These are phyloP conservation scores for Pleurotus giganteus DNA, from an alignment of 768 basidiomycete species.

Conservation along the genomic window DNA sequence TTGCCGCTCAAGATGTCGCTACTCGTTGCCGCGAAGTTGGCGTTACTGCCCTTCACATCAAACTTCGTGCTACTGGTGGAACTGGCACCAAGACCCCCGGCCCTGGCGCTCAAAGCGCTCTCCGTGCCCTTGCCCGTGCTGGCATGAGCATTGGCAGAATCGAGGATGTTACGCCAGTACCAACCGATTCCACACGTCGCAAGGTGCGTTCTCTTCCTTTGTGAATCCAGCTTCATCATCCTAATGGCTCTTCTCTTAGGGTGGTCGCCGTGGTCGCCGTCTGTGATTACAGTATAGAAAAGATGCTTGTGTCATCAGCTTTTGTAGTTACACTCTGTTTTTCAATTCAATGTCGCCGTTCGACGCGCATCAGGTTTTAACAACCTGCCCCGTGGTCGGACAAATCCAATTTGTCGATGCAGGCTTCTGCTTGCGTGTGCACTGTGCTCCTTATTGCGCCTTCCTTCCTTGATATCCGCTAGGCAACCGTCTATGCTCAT, in stretches of 20 bases:
- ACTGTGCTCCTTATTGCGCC: not conserved
- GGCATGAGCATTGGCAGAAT: constrained; percentile 98
- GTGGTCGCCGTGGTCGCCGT: constrained; percentile 99
- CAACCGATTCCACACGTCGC: constrained; percentile 94
- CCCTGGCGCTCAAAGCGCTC: constrained; percentile 96
- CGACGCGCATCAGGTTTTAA: constrained; percentile 78
- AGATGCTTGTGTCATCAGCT: constrained; percentile 9
- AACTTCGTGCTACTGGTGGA: constrained; percentile 97
- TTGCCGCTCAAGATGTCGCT: constrained; percentile 97
- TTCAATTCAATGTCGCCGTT: constrained; percentile 72
- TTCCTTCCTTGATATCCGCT: no score
- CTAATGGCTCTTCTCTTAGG: constrained; percentile 41
- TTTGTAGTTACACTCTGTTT: constrained; percentile 1
- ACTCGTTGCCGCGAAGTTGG: constrained; percentile 97
- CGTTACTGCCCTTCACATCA: constrained; percentile 97
- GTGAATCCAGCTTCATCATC: no score
- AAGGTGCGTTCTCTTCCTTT: no score
- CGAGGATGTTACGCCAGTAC: constrained; percentile 97
- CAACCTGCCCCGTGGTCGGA: constrained; percentile 80
- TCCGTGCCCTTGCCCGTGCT: constrained; percentile 96
- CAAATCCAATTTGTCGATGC: constrained; percentile 11
- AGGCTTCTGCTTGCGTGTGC: not conserved
- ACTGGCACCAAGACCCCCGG: constrained; percentile 99
- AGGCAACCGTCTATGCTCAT: no score
- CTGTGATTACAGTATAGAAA: constrained; percentile 42